Base-by-base conservation (phyloP, 257 asterid genomes). In the Anisodus acutangulus region DNA sequence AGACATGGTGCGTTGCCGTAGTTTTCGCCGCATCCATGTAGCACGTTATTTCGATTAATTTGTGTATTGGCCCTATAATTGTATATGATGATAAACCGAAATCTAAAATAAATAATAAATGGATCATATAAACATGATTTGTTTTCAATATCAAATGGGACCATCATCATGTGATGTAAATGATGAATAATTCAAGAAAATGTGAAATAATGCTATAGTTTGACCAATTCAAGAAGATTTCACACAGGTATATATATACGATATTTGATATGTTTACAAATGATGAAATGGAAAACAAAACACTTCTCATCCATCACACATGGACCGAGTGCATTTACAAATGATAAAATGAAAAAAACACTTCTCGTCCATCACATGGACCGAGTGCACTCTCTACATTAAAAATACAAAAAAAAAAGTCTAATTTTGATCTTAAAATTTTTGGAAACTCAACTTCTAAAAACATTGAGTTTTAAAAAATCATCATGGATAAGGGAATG, bases 281-380 rank as follows among this genome's bases (percentile, higher is more conserved):
- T 58, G n/a, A 58, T 58, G 22, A 58, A 49, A 49, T 6, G 55
- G 11, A 49, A 49, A 41, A 11, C 11, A 22, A 6, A 58, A 17
- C 64, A 58, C 64, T 58, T 58, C 64, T 15, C 64, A 0, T 58
- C 64, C 64, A 58, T 58, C 64, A 58, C 64, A 58, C 16, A 22
- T 22, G 64, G 64, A 58, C 64, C 64, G 64, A 58, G 64, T 58
- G 64, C 64, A 49, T 7, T 35, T 68, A 68, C 53, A 69, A 39
- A 16, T 43, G 17, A 43, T 71, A 16, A 71, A 70, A 71, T 16
- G 68, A 6, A 16, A 43, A 22, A 71, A 71, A 17, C 79, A 71
- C 79, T 71, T 71, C 57, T 71, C 79, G 10, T 43, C 79, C 79
- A 71, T 43, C 17, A 71, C 37, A 71, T 71, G 79, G 58, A 43